Evolutionary conservation across 2,329 filamentous ascomycete genomes (phyloP), one percentile per base, ranked within the genome.

Genomic region (Pseudogymnoascus sp.): DNA sequence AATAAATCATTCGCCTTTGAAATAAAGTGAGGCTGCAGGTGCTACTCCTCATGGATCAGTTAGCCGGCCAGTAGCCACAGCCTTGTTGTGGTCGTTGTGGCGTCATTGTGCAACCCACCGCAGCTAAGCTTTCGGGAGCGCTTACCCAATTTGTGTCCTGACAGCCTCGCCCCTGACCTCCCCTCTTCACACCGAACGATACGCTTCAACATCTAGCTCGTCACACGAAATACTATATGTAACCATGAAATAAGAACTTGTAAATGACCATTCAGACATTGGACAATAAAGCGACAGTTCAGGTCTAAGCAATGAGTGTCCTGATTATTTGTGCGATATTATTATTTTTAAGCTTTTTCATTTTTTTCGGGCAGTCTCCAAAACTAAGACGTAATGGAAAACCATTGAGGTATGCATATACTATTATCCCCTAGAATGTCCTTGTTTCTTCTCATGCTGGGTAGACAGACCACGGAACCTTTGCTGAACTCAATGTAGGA

Each of bases 361-460:
- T 56, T 56, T 56, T 56, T 56, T 56, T 56, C 50, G 50, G 50
- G 2, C 50, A 56, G 10, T 21, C 35, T 56, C 65, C 70, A 15
- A 66, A 67, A 31, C 68, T 73, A 42, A 70, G 60, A 59, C 67
- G 70, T 19, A 65, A 72, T 65, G 72, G 72, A 44, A 59, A 67
- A 23, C 62, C 67, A 17, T 64, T 73, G 38, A 72, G 67, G 72
- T 73, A 60, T 40, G 67, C 67, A 53, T 4, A 26, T 21, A 46
- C 21, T 31, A n/a, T 13, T 62, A n/a, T 59, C 4, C 2, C 37
- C 5, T 46, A 11, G 7, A 33, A n/a, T 6, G 17, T 10, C 21
- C 21, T 35, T 59, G 33, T 29, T 29, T 26, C 17, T 50, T 56
- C 3, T n/a, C 26, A 1, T 9, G n/a, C 15, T 17, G 6, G 15